phyloP scores from a whole-genome alignment of 1,284 basidiomycete species.

The Paramarasmius palmivorus region DNA sequence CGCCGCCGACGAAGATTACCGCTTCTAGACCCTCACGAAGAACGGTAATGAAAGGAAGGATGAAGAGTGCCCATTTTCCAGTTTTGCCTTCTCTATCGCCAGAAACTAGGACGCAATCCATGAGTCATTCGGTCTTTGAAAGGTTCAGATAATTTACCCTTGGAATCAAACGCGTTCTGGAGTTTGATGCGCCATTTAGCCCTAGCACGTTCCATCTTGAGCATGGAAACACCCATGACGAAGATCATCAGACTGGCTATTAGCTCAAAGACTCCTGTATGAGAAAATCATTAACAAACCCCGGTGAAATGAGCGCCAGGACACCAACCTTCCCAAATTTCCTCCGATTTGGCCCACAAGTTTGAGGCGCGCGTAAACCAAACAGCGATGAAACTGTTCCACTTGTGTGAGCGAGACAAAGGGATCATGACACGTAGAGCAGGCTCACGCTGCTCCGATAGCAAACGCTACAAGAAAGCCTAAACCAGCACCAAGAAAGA shows the following conservation, averaged over 20 bases:
- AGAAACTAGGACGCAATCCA: background rate
- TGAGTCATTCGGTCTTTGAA: background rate
- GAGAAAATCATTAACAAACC: slow-evolving; percentile 13
- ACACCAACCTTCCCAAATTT: slow-evolving; percentile 62
- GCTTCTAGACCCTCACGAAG: slow-evolving; percentile 93
- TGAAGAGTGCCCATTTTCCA: slow-evolving; percentile 84
- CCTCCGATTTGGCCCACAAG: slow-evolving; percentile 75
- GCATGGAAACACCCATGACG: slow-evolving; percentile 78
- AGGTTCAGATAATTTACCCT: slow-evolving; percentile 32
- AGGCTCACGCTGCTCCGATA: slow-evolving; percentile 64
- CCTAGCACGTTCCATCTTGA: slow-evolving; percentile 76
- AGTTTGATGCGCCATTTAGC: slow-evolving; percentile 92
- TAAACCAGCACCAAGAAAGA: slow-evolving; percentile 73
- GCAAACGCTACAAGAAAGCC: slow-evolving; percentile 80
- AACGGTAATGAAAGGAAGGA: slow-evolving; percentile 88
- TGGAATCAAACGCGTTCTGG: slow-evolving; percentile 70
- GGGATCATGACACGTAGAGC: background rate
- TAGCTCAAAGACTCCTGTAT: slow-evolving; percentile 76
- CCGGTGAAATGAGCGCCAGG: background rate
- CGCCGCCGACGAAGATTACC: slow-evolving; percentile 91
- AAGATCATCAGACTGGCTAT: slow-evolving; percentile 85
- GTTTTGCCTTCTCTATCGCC: slow-evolving; percentile 46
- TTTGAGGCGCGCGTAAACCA: slow-evolving; percentile 80
- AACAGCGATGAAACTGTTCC: slow-evolving; percentile 64
- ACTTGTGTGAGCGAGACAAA: slow-evolving; percentile 1